Base-by-base conservation (phyloP, 108 stramenopile species). In the Skeletonema potamos region DNA sequence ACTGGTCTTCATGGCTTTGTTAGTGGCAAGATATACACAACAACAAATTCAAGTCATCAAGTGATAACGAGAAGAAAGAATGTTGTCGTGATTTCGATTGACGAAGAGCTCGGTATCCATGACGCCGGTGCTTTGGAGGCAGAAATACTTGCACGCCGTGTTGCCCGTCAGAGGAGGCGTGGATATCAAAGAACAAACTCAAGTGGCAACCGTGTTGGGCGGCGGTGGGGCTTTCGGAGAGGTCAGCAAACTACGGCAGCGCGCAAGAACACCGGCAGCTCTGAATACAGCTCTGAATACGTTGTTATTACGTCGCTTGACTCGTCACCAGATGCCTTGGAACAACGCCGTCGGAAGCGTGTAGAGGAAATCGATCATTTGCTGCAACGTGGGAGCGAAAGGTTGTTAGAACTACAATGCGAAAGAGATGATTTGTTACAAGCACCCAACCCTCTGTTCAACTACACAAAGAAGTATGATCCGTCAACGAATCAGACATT, bases 361-460 rank as follows among this genome's bases (percentile, higher is more conserved):
- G 89, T 95, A 6, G 81, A 83, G 58, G 87, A 91, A 58, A 95
- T 95, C 37, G 91, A 95, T 74, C 32, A 69, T 24, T 66, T 91
- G 34, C 85, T 95, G 51, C 64, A 69, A 7, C 74, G 81, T 27
- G 82, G 85, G 22, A 86, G 86, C 58, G 57, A 62, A 17, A 74
- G 77, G 6, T 70, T 95, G 27, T 51, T 83, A 15, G 86, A 93
- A 46, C 72, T 96, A 46, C 87, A 86, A 68, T 90, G 89, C 57
- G 89, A 96, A 67, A 92, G 91, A 58, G 95, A 96, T 82, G 83
- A 87, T 32, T 60, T 96, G 48, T 87, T 91, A 68, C 65, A 77
- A 36, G 70, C 87, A n/a, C 92, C 88, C 29, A 93, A 96, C 74
- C 95, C 95, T 27, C 69, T 96, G 30, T 93, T 83, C 64, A 91